Percentiles rank a stretch among this genome's conserved stretches.
Evolutionary conservation across 495 filamentous ascomycete genomes (phyloP).

Genomic region (Amniculicola lignicola): DNA sequence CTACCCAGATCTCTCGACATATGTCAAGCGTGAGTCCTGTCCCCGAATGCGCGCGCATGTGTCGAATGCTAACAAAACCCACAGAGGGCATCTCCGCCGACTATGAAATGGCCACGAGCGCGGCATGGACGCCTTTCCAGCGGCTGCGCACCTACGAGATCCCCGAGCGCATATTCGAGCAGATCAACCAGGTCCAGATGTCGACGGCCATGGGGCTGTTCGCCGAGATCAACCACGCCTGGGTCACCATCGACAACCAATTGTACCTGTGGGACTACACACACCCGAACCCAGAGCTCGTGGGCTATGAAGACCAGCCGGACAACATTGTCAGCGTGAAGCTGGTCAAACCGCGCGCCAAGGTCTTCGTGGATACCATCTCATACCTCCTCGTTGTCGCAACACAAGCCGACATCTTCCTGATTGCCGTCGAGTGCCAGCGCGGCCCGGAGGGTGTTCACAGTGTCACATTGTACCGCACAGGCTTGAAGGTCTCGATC

Average conservation of each 20-base stretch:
- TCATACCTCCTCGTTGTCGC: slow-evolving; percentile 85
- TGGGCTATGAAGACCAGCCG: slow-evolving; percentile 85
- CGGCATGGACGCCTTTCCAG: slow-evolving; percentile 86
- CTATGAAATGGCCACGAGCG: slow-evolving; percentile 66
- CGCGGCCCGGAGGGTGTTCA: slow-evolving; percentile 59
- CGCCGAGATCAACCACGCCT: slow-evolving; percentile 87
- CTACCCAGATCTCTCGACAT: slow-evolving; percentile 87
- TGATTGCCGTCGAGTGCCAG: slow-evolving; percentile 73
- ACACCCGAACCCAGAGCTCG: slow-evolving; percentile 76
- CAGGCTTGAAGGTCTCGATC: slow-evolving; percentile 71
- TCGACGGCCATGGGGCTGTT: slow-evolving; percentile 89
- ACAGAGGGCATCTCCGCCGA: slow-evolving; percentile 84
- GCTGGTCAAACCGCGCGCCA: slow-evolving; percentile 69
- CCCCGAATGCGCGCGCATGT: not conserved
- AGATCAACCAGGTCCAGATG: slow-evolving; percentile 79
- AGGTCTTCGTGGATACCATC: slow-evolving; percentile 80
- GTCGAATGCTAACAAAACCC: slow-evolving; percentile 9
- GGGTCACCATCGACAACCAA: slow-evolving; percentile 91
- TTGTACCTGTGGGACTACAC: slow-evolving; percentile 98
- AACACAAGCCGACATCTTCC: slow-evolving; percentile 74
- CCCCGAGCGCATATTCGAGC: slow-evolving; percentile 82
- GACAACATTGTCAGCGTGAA: slow-evolving; percentile 83
- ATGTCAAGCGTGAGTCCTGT: slow-evolving; percentile 47
- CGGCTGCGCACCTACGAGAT: slow-evolving; percentile 76
- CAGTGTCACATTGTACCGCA: slow-evolving; percentile 74